phyloP scores from a whole-genome alignment of 2,329 filamentous ascomycete species.

The Calycina herbarum region DNA sequence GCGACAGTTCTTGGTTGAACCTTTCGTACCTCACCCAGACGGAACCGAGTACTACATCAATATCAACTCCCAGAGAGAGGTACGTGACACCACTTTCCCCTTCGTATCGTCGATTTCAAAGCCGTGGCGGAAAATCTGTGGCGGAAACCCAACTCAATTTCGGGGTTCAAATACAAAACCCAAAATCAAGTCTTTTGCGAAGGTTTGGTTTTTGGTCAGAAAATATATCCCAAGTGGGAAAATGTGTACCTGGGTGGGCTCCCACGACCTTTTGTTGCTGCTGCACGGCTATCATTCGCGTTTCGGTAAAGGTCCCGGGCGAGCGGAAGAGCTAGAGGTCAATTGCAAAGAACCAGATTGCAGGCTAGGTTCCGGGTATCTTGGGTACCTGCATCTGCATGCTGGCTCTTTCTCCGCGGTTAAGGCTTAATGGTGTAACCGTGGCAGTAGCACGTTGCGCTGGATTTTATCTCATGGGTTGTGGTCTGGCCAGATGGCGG shows the following conservation, averaged over 20 bases:
- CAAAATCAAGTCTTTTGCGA: not conserved
- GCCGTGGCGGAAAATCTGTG: not conserved
- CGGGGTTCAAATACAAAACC: not conserved
- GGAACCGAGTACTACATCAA: conserved; percentile 99
- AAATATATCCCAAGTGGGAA: conserved; percentile 7
- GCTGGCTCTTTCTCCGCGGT: conserved; percentile 20
- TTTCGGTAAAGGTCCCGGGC: conserved; percentile 28
- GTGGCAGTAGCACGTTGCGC: conserved; percentile 5
- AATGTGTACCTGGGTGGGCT: conserved; percentile 27
- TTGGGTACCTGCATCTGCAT: conserved; percentile 28
- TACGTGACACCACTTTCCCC: conserved; percentile 56
- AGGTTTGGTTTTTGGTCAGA: not conserved
- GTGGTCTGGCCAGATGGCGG: not conserved
- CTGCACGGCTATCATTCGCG: conserved; percentile 18
- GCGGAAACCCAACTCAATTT: not conserved
- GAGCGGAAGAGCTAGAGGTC: conserved; percentile 34
- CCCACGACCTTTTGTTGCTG: conserved; percentile 27
- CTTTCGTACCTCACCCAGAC: conserved; percentile 92
- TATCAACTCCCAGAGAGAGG: conserved; percentile 99
- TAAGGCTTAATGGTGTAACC: conserved; percentile 13
- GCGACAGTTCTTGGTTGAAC: conserved; percentile 96
- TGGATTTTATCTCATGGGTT: not conserved
- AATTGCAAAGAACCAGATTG: conserved; percentile 24
- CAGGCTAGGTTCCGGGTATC: conserved; percentile 21
- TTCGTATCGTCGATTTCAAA: not conserved